Evolutionary conservation across 805 yeast species (phyloP), one percentile per base, ranked within the genome.

Genomic region (Saccharomyces eubayanus): DNA sequence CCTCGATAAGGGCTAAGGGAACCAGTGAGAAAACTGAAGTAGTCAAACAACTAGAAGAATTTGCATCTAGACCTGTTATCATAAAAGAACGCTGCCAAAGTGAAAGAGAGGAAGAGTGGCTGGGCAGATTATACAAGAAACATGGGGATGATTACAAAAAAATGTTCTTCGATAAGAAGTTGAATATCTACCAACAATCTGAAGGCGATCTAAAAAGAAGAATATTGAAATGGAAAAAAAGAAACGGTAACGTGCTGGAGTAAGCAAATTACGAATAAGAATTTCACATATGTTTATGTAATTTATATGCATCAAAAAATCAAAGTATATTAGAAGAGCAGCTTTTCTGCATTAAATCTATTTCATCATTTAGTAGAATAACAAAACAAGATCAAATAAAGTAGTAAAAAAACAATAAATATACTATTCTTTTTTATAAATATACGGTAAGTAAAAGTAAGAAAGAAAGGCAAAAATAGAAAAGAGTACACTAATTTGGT

Each of bases 81-180:
- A 77, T 71, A 40, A 76, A 70, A 51, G 84, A 77, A 53, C 78
- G 86, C 62, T 70, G 69, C 21, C 87, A 81, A 60, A 80, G 89
- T 56, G 85, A 78, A 46, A 74, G 96, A 61, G 98, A 94, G 69
- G 72, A 70, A 47, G 85, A 78, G 31, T 89, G 96, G 96, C 69
- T 88, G 46, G 71, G 68, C 48, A 70, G 70, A 27, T 74, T 94
- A 43, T 77, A 83, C 55, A 81, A 80, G 21, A 89, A 89, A 67
- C 83, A 94, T 65, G 97, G 97, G 16, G 95, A 89, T 59, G 85
- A 94, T 68, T 90, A 83, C 67, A 84, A 79, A 48, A 87, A 84
- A 62, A 94, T 94, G 99, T 85, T 82, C 68, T 87, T 96, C 87
- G 99, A 94, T 69, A 81, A 80, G 71, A 87, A 87, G 69, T 76